Percentiles rank a stretch among this genome's conserved stretches.
These are phyloP conservation scores for Striga asiatica DNA, from an alignment of 257 asterid genomes.

Conservation along the genomic window DNA sequence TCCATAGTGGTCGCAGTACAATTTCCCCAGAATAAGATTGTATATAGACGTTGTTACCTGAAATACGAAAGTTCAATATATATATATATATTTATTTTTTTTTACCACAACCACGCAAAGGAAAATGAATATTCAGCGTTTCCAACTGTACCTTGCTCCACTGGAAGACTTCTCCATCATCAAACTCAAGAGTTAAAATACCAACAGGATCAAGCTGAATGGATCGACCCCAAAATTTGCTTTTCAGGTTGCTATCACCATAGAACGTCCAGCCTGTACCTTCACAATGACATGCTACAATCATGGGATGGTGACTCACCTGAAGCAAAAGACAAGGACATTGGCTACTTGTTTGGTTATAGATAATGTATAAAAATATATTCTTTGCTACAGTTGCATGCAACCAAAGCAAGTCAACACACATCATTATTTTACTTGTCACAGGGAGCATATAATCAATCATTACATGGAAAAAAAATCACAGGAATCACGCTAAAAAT, in stretches of 20 bases:
- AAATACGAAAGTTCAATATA: constrained; percentile 5
- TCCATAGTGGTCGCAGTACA: constrained; percentile 92
- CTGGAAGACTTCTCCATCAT: constrained; percentile 84
- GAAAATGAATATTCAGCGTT: neutral
- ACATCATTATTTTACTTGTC: neutral
- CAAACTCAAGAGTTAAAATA: constrained; percentile 75
- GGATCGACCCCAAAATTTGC: constrained; percentile 99
- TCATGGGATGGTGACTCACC: constrained; percentile 99
- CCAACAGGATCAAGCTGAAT: constrained; percentile 98
- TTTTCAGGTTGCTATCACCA: constrained; percentile 90
- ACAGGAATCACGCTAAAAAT: neutral
- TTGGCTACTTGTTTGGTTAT: neutral
- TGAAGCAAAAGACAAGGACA: constrained; percentile 22
- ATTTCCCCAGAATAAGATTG: constrained; percentile 92
- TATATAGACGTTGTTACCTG: constrained; percentile 95
- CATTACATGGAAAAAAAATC: neutral
- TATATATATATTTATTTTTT: too few relatives aligned
- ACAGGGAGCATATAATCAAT: neutral
- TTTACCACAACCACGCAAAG: neutral
- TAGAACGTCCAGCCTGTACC: constrained; percentile 93
- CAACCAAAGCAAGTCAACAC: constrained; percentile 5
- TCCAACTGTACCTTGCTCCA: constrained; percentile 74
- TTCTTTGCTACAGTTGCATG: neutral
- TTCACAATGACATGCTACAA: constrained; percentile 94
- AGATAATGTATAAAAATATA: constrained; percentile 1